A percentile compares a stretch with the other conserved stretches of the same genome.
Conservation (phyloP, 164 flowering plant genomes). For the Malania oleifera region DNA sequence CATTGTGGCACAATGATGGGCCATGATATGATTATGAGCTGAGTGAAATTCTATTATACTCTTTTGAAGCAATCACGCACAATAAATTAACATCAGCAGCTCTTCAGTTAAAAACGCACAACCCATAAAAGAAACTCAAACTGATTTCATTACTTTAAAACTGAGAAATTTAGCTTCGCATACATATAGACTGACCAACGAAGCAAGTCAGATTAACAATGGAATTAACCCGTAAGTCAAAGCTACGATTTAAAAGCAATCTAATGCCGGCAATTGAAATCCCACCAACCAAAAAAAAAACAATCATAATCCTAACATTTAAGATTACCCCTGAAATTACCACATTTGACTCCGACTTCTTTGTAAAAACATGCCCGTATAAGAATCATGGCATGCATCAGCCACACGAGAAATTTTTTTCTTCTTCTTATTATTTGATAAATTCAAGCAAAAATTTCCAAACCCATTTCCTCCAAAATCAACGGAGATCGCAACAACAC, state of each 20-base stretch:
- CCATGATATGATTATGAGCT: no score
- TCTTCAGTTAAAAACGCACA: background rate
- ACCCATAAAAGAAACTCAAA: background rate
- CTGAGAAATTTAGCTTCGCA: background rate
- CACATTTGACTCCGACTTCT: no score
- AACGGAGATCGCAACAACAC: conserved; percentile 4
- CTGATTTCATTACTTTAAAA: background rate
- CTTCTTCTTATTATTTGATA: no score
- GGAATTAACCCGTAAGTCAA: background rate
- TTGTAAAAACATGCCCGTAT: background rate
- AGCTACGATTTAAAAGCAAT: background rate
- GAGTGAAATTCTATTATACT: background rate
- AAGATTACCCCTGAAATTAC: no score
- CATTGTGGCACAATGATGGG: background rate
- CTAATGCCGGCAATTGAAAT: background rate
- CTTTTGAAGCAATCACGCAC: background rate
- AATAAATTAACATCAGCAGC: background rate
- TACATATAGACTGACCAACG: background rate
- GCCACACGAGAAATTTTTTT: no score
- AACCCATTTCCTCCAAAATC: background rate
- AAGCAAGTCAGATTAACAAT: background rate
- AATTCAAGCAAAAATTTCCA: background rate
- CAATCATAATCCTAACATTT: no score
- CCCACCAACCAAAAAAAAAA: background rate
- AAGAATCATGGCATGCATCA: background rate